phyloP scores from a whole-genome alignment of 2,329 filamentous ascomycete genomes.

The Tolypocladium guangdongense region DNA sequence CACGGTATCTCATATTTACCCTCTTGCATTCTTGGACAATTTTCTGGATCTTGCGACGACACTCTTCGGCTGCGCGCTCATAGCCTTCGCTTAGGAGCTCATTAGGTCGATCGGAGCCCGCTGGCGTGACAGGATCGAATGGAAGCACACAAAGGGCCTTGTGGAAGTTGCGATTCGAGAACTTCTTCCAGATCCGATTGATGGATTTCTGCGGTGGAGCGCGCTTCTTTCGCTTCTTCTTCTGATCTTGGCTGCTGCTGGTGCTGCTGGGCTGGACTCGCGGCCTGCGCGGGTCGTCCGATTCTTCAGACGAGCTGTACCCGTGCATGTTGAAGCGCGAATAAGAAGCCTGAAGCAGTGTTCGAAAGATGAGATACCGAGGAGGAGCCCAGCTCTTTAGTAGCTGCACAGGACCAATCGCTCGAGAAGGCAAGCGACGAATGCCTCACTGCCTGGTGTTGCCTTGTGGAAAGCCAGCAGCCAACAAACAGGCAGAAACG shows the following conservation, averaged over 20 bases:
- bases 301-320: conserved; percentile 40
- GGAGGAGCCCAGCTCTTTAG: background rate
- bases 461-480: background rate
- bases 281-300: conserved; percentile 32
- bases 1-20: conserved; percentile 70
- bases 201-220: conserved; percentile 54
- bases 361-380: background rate
- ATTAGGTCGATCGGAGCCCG: conserved; percentile 41
- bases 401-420: background rate
- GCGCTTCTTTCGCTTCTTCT: conserved; percentile 48
- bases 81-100: conserved; percentile 50
- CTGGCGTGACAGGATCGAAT: conserved; percentile 46
- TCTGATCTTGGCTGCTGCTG: conserved; percentile 24
- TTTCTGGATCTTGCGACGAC: conserved; percentile 48
- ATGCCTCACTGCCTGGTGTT: background rate
- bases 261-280: conserved; percentile 20
- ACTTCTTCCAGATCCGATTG: conserved; percentile 55
- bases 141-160: conserved; percentile 56
- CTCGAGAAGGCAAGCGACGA: background rate
- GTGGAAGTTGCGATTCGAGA: conserved; percentile 47
- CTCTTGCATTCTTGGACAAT: conserved; percentile 56
- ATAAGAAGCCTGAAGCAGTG: too few species aligned
- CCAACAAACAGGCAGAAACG: background rate
- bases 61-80: conserved; percentile 53
- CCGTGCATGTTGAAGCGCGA: conserved; percentile 23